These are phyloP conservation scores for Blastosporella zonata DNA, from an alignment of 1,284 basidiomycete species.

Conservation along the genomic window DNA sequence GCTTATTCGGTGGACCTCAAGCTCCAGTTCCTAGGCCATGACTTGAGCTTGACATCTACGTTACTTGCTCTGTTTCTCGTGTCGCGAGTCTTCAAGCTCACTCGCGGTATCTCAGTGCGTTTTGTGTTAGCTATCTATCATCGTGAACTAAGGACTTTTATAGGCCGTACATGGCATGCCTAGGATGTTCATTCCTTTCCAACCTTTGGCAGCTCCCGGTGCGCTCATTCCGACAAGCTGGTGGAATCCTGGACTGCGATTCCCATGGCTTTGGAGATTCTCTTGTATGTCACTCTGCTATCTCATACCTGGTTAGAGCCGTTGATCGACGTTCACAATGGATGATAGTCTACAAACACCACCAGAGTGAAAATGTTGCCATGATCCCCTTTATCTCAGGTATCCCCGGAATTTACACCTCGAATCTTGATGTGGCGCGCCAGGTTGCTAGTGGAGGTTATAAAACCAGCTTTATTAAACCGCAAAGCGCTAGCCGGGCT, in stretches of 20 bases:
- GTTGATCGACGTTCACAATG: neutral
- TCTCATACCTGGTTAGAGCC: neutral
- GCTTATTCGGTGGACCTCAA: constrained; percentile 1
- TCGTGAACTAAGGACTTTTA: neutral
- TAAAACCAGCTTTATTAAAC: constrained; percentile 41
- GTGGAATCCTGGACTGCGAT: constrained; percentile 42
- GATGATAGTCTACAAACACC: constrained; percentile 37
- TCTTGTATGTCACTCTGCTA: constrained; percentile 20
- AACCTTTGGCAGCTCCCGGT: constrained; percentile 37
- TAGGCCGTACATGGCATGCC: constrained; percentile 36
- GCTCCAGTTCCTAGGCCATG: constrained; percentile 12
- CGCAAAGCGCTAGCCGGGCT: constrained; percentile 27
- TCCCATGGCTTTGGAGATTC: constrained; percentile 37
- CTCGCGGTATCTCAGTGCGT: constrained; percentile 19
- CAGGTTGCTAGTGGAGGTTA: constrained; percentile 41
- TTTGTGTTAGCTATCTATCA: neutral
- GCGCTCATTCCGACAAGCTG: constrained; percentile 36
- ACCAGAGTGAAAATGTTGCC: constrained; percentile 40
- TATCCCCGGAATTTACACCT: constrained; percentile 38
- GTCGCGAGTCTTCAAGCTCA: constrained; percentile 19
- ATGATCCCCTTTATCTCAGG: constrained; percentile 43
- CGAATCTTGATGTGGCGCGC: constrained; percentile 47
- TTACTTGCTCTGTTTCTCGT: constrained; percentile 17
- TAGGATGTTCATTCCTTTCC: constrained; percentile 37
- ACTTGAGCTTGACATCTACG: constrained; percentile 14